A percentile compares a stretch with the other conserved stretches of the same genome.
Evolutionary conservation across 352 stramenopile species (phyloP).

Genomic region (Globisporangium spiculum): DNA sequence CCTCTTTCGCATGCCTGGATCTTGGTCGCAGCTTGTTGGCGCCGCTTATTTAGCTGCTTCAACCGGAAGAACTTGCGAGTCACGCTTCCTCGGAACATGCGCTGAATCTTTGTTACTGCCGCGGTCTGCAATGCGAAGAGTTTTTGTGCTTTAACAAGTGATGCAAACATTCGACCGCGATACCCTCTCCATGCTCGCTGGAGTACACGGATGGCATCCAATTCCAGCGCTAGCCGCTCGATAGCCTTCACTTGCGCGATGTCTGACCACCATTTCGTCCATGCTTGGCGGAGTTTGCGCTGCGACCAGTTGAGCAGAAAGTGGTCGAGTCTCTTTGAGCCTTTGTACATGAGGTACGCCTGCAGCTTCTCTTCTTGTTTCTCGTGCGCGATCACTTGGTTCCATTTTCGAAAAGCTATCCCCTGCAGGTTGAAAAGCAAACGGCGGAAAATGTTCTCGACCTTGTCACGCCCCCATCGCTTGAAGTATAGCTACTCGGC

Average conservation of each 20-base stretch:
- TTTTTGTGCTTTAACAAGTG: slow-evolving; percentile 44
- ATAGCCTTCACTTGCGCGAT: slow-evolving; percentile 51
- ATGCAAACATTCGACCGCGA: slow-evolving; percentile 39
- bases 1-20: slow-evolving; percentile 57
- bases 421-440: slow-evolving; percentile 67
- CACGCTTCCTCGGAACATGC: slow-evolving; percentile 55
- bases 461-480: slow-evolving; percentile 73
- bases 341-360: slow-evolving; percentile 75
- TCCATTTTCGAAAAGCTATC: slow-evolving; percentile 63
- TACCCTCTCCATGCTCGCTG: slow-evolving; percentile 63
- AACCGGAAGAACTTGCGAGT: slow-evolving; percentile 61
- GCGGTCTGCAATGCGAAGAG: slow-evolving; percentile 34
- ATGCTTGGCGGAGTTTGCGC: slow-evolving; percentile 61
- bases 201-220: slow-evolving; percentile 51
- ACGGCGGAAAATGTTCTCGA: slow-evolving; percentile 69
- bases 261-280: slow-evolving; percentile 65
- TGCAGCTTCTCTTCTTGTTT: slow-evolving; percentile 76
- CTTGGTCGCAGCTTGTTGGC: slow-evolving; percentile 36
- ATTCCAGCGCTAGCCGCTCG: slow-evolving; percentile 41
- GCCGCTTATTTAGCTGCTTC: slow-evolving; percentile 38
- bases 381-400: slow-evolving; percentile 39
- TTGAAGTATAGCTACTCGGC: slow-evolving; percentile 62
- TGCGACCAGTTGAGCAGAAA: slow-evolving; percentile 73
- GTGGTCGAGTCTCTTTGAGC: slow-evolving; percentile 67
- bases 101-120: slow-evolving; percentile 55